Base-by-base conservation (phyloP, 805 yeast species). In the Scheffersomyces lignosus region DNA sequence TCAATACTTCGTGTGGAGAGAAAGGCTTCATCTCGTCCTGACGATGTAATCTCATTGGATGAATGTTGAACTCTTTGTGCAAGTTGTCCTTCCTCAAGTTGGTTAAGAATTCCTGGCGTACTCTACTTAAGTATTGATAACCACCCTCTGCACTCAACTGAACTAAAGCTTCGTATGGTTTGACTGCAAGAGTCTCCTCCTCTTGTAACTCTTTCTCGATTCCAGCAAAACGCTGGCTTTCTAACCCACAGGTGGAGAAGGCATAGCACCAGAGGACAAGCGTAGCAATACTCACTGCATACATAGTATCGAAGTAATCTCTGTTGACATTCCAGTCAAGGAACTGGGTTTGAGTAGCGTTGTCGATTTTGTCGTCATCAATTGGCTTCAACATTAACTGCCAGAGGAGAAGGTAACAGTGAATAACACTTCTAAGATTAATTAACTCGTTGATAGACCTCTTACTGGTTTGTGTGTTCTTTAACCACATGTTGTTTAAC, bases 221-320 rank as follows among this genome's bases (percentile, higher is more conserved):
- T 16, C 52, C 61, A 15, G 40, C 31, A 37, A 46, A 60, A 13
- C 43, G 27, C 13, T 50, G 43, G 20, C 62, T 55, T 37, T 66
- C 71, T 9, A 45, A 33, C 0, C 74, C 74, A 20, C 55, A 48
- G 3, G 58, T 53, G 4, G 64, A 46, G 36, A 49, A 64, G 14
- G 61, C 54, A 38, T 61, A 67, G 43, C 71, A 56, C 74, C 74
- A 70, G 18, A 70, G 44, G 1, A 64, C 69, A 23, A 66, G 46
- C 14, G 60, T 62, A 1, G 72, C 66, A 7, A 66, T 51, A 33
- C 70, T 56, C 8, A 66, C 49, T 0, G 68, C 64, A 38, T 62
- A 62, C 62, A 64, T 54, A 15, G 51, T 44, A 38, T 67, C 73
- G 38, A 52, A 64, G 40, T 56, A 59, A 43, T 66, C 71, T n/a